Percentiles rank a stretch among this genome's conserved stretches.
Evolutionary conservation across 192 early-diverging fungal species (phyloP).

Genomic region (Coemansia sp.): DNA sequence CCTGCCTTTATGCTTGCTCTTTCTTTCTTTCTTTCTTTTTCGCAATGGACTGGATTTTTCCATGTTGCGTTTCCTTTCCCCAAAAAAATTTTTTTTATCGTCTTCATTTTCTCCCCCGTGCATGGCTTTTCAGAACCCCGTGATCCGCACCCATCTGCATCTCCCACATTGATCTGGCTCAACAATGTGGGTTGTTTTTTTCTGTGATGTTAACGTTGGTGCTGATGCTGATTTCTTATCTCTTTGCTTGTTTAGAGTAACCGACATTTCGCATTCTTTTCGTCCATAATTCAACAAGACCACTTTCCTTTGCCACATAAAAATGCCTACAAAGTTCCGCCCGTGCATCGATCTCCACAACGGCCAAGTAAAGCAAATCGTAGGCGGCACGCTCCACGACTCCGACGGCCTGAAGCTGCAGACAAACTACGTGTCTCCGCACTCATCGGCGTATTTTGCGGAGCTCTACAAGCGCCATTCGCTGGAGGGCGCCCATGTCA

Average conservation of each 20-base stretch:
- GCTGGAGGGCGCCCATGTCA: conserved; percentile 89
- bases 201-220: no score
- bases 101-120: neutral
- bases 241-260: no score
- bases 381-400: conserved; percentile 88
- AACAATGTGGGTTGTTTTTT: no score
- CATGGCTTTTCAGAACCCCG: no score
- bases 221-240: no score
- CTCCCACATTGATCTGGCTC: neutral
- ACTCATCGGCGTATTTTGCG: conserved; percentile 80
- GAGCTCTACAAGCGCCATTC: conserved; percentile 70
- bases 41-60: neutral
- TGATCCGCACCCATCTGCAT: no score
- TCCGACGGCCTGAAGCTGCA: conserved; percentile 58
- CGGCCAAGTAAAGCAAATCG: conserved; percentile 99
- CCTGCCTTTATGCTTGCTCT: conserved; percentile 29
- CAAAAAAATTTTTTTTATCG: neutral
- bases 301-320: no score
- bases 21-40: neutral
- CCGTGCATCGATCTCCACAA: conserved; percentile 99
- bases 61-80: neutral
- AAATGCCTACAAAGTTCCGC: conserved; percentile 60
- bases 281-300: neutral
- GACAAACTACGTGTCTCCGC: conserved; percentile 94
- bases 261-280: neutral